Base-by-base conservation (phyloP, 345 rosid genomes). In the Trapa incisa region DNA sequence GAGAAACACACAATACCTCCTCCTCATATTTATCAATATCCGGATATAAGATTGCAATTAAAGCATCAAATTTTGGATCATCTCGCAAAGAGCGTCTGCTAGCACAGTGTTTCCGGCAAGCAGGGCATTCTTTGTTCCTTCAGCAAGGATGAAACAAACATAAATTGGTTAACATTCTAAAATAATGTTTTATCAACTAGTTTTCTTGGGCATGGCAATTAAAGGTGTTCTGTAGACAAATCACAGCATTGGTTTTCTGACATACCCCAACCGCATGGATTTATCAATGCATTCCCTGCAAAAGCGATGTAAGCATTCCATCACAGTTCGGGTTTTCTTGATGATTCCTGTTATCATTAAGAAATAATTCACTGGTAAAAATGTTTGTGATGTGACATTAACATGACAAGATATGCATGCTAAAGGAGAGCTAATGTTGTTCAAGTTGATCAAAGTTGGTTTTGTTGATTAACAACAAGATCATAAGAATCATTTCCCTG, bases 71-170 rank as follows among this genome's bases (percentile, higher is more conserved):
- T 64, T 81, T 87, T 41, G 94, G 97, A 75, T 93, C 98, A 35
- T 90, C 97, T 86, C 98, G 84, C 75, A 90, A 75, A 71, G 98
- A 90, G 32, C 98, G 98, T 38, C 97, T 83, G 72, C 97, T 93
- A 66, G 98, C 94, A 80, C 94, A 88, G 77, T 93, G 98, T 54
- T 91, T 90, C 76, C 98, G 94, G 76, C 97, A 93, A 71, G 98
- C 92, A 79, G 98, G 98, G 75, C 98, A 93, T 76, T 93, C 98
- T 58, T 88, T 90, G 75, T 93, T 93, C 85, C 98, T 58, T 32
- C 37, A 9, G 83, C 76, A 83, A 75, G 57, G 67, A 63, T 64
- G 36, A 58, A 68, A 58, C 74, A 76, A 41, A 67, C 66, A 65
- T 11, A 32, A 57, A 33, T 58, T 32, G 63, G 37, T 58, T 11